phyloP scores from a whole-genome alignment of 2,329 filamentous ascomycete species.

The Cadophora sp. region DNA sequence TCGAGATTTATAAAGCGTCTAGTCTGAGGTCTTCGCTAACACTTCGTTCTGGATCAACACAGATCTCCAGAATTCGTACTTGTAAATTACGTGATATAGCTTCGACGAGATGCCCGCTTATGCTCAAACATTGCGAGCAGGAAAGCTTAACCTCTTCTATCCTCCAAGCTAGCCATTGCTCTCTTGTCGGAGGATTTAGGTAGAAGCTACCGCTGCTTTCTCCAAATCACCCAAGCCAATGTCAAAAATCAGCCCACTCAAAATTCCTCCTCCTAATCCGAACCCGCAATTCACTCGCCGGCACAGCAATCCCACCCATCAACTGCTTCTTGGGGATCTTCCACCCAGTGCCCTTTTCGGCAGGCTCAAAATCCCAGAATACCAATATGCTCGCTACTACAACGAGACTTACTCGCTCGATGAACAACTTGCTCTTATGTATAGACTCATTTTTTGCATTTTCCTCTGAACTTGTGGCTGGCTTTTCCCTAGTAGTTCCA shows the following conservation, averaged over 20 bases:
- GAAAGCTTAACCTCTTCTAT: no score
- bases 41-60: not conserved
- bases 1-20: not conserved
- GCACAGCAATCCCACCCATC: conserved; percentile 56
- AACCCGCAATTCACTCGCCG: conserved; percentile 58
- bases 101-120: no score
- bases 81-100: no score
- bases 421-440: conserved; percentile 8
- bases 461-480: not conserved
- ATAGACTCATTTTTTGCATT: not conserved
- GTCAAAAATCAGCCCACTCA: conserved; percentile 30
- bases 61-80: no score
- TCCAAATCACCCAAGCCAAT: not conserved
- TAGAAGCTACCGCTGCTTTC: not conserved
- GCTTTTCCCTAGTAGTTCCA: conserved; percentile 38
- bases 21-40: not conserved
- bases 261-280: conserved; percentile 53
- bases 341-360: conserved; percentile 46
- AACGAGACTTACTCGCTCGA: conserved; percentile 1
- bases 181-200: no score
- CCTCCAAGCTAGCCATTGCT: no score
- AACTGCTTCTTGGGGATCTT: conserved; percentile 56
- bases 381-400: conserved; percentile 14
- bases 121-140: no score
- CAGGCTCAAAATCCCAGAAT: conserved; percentile 15